Evolutionary conservation across 2,329 filamentous ascomycete species (phyloP).

Genomic region (Botryotinia convoluta): DNA sequence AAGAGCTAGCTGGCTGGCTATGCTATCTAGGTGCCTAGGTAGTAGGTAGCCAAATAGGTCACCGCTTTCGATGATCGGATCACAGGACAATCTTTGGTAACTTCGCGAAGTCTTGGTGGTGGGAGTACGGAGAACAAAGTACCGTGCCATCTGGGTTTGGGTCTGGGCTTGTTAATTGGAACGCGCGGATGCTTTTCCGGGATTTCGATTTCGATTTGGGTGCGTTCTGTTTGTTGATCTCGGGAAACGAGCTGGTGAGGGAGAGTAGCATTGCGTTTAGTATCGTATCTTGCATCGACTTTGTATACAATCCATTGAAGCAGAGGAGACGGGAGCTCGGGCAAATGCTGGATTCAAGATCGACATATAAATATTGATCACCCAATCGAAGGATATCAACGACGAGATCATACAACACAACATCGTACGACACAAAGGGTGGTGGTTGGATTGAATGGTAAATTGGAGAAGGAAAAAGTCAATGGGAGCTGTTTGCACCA

Average conservation of each 20-base stretch:
- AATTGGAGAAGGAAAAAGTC: background rate
- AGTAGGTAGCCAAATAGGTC: background rate
- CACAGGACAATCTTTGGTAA: conserved; percentile 2
- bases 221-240: no score
- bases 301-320: background rate
- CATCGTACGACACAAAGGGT: background rate
- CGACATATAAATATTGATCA: background rate
- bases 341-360: background rate
- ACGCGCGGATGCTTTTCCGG: background rate
- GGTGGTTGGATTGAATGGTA: background rate
- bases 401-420: background rate
- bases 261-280: background rate
- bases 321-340: background rate
- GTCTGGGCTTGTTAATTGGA: background rate
- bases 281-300: background rate
- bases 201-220: background rate
- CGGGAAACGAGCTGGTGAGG: background rate
- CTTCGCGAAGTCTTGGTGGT: background rate
- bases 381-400: background rate
- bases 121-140: background rate
- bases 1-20: background rate
- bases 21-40: background rate
- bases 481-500: conserved; percentile 13
- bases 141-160: background rate
- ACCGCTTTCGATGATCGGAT: conserved; percentile 16